Evolutionary conservation across 345 rosid genomes (phyloP).

Genomic region (Eucalyptus tenuipes): DNA sequence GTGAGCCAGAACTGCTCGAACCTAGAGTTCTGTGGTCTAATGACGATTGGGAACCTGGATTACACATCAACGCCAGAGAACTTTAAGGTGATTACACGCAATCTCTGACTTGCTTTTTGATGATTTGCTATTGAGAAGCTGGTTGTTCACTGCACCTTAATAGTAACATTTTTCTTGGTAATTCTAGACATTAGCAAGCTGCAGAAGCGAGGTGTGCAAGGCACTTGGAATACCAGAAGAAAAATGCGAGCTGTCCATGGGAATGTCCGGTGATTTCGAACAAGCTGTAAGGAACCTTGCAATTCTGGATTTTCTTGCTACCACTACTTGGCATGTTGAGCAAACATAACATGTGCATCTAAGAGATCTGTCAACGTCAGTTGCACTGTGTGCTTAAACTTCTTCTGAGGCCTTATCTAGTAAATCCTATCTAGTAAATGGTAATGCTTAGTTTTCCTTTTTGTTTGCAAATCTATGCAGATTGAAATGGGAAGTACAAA

Average conservation of each 20-base stretch:
- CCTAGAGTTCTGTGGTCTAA: constrained; percentile 79
- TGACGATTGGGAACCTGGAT: constrained; percentile 97
- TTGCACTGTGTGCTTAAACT: background rate
- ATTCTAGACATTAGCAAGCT: constrained; percentile 60
- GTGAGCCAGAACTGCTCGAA: constrained; percentile 53
- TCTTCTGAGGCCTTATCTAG: background rate
- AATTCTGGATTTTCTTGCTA: background rate
- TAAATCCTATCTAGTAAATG: background rate
- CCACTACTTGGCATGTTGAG: background rate
- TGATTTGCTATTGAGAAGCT: background rate
- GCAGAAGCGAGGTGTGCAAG: constrained; percentile 86
- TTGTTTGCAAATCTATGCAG: constrained; percentile 19
- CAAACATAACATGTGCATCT: background rate
- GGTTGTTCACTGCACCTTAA: background rate
- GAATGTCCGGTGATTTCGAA: constrained; percentile 94
- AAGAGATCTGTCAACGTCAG: background rate
- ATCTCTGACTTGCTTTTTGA: background rate
- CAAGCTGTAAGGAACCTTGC: constrained; percentile 54
- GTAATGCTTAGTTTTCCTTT: background rate
- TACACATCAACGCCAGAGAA: constrained; percentile 92
- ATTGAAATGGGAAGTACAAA: constrained; percentile 91
- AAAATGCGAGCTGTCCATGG: constrained; percentile 94
- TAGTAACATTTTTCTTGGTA: background rate
- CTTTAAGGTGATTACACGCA: constrained; percentile 44
- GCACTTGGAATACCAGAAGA: constrained; percentile 72